phyloP scores from a whole-genome alignment of 495 filamentous ascomycete genomes.

The Thozetella sp. region DNA sequence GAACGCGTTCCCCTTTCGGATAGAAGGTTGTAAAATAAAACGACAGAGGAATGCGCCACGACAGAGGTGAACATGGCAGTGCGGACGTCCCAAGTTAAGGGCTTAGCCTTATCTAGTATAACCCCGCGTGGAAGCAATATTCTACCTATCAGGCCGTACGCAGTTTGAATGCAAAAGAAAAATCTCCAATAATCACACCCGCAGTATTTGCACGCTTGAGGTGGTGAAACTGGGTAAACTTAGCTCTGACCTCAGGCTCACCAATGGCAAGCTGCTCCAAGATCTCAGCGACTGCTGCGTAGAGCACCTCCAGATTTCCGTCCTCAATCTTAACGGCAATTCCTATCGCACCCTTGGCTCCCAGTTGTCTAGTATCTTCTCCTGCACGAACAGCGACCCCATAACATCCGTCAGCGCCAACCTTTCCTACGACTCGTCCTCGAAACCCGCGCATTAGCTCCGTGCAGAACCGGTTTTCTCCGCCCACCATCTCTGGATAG shows the following conservation, averaged over 20 bases:
- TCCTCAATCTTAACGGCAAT: conserved; percentile 46
- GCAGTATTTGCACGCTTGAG: conserved; percentile 33
- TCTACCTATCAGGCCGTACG: not conserved
- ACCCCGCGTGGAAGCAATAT: too few species aligned
- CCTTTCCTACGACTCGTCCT: conserved; percentile 31
- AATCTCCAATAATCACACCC: conserved; percentile 30
- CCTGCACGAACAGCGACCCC: conserved; percentile 18
- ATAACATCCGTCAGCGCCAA: conserved; percentile 42
- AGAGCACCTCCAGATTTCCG: conserved; percentile 34
- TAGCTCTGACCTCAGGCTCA: conserved; percentile 11
- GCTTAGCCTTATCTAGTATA: too few species aligned
- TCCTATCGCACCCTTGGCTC: conserved; percentile 29
- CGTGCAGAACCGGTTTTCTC: conserved; percentile 39
- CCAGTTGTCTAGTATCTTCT: conserved; percentile 23
- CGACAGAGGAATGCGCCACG: too few species aligned
- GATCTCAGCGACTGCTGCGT: conserved; percentile 38
- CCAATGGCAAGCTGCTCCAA: conserved; percentile 34
- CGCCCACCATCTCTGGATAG: conserved; percentile 32
- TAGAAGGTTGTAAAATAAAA: too few species aligned
- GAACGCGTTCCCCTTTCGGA: too few species aligned
- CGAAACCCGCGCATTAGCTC: conserved; percentile 29
- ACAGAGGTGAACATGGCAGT: too few species aligned
- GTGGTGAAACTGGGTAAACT: conserved; percentile 24
- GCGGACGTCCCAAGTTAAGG: too few species aligned
- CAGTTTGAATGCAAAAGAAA: conserved; percentile 13